A percentile compares a stretch with the other conserved stretches of the same genome.
phyloP scores from a whole-genome alignment of 495 filamentous ascomycete genomes.

The Aspergillus heteromorphus region DNA sequence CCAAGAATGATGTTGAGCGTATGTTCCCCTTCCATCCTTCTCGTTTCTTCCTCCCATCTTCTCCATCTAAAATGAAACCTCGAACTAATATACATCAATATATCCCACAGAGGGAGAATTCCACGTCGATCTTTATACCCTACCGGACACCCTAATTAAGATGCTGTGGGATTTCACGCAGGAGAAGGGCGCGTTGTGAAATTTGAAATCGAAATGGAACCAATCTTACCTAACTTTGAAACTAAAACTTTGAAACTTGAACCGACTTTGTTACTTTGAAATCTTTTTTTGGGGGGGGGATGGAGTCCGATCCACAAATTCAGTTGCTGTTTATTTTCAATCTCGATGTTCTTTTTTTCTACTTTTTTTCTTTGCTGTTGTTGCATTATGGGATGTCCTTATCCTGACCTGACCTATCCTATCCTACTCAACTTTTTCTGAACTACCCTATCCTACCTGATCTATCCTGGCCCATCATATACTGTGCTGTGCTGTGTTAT shows the following conservation, averaged over 20 bases:
- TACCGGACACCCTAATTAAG: slow-evolving; percentile 73
- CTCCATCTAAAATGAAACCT: no score
- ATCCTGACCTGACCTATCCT: not conserved
- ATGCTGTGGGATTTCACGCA: slow-evolving; percentile 88
- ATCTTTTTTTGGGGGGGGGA: no score
- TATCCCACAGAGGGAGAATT: slow-evolving; percentile 96
- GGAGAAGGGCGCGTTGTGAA: slow-evolving; percentile 38
- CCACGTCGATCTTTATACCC: slow-evolving; percentile 94
- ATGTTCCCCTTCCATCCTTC: slow-evolving; percentile 29
- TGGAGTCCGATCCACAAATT: not conserved
- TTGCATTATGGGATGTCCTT: not conserved
- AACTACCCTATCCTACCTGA: no score
- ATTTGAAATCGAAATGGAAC: no score
- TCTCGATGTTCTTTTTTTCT: not conserved
- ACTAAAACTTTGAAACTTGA: not conserved
- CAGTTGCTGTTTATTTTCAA: not conserved
- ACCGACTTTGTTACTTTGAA: no score
- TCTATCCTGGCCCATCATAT: no score
- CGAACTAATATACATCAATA: no score
- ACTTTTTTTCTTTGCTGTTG: not conserved
- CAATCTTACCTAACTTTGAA: not conserved
- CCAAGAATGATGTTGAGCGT: slow-evolving; percentile 95
- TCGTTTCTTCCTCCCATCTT: not conserved
- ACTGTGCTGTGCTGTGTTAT: no score
- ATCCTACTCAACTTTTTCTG: no score